Conservation (phyloP, 495 filamentous ascomycete genomes). For the Penicillium soppii region DNA sequence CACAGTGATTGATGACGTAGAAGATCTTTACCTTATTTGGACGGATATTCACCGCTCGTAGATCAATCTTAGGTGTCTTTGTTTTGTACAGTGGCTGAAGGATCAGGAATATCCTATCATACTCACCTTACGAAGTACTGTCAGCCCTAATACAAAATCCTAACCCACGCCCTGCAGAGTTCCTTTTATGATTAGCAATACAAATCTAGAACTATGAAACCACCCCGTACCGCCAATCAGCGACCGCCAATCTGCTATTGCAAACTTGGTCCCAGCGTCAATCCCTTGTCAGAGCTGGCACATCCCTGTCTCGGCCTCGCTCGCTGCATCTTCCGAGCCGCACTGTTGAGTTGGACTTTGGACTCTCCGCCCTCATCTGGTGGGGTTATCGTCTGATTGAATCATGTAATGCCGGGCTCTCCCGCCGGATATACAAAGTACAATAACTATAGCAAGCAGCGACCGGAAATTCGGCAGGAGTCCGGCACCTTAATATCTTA, state of each 20-base stretch:
- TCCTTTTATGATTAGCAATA: neutral
- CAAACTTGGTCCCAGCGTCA: neutral
- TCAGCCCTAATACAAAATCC: too few relatives aligned
- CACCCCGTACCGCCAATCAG: neutral
- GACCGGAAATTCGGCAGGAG: neutral
- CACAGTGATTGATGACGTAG: conserved; percentile 17
- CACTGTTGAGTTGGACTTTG: conserved; percentile 19
- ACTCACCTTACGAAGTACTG: too few relatives aligned
- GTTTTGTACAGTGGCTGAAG: too few relatives aligned
- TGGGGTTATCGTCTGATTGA: conserved; percentile 2
- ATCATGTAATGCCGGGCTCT: neutral
- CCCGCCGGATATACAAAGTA: neutral
- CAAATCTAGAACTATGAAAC: neutral
- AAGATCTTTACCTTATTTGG: conserved; percentile 23
- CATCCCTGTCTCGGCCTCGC: conserved; percentile 23
- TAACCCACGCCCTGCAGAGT: too few relatives aligned
- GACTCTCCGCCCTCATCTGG: too few relatives aligned
- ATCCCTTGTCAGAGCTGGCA: conserved; percentile 1
- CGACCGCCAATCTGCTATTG: too few relatives aligned
- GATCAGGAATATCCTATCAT: too few relatives aligned
- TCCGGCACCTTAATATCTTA: neutral
- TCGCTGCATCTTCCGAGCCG: conserved; percentile 19
- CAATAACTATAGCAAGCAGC: too few relatives aligned
- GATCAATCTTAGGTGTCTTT: neutral
- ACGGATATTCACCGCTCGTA: conserved; percentile 14